These are phyloP conservation scores for Phaffomyces opuntiae DNA, from an alignment of 805 yeast genomes.

Conservation along the genomic window DNA sequence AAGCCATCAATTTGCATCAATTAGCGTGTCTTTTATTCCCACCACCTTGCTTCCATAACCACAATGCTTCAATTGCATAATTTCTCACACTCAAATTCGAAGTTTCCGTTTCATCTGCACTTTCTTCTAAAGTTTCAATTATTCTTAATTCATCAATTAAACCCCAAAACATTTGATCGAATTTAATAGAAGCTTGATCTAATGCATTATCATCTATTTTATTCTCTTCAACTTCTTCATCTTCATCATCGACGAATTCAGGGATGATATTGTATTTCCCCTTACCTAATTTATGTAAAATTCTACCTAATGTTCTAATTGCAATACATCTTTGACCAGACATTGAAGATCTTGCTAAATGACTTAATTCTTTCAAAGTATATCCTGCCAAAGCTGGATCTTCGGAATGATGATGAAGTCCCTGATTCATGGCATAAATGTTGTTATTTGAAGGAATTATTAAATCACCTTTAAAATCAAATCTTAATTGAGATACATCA, in stretches of 20 bases:
- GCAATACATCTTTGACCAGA: constrained; percentile 86
- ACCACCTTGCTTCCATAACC: constrained; percentile 69
- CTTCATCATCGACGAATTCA: constrained; percentile 29
- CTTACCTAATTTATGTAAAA: constrained; percentile 71
- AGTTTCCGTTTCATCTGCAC: constrained; percentile 59
- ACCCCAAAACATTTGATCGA: constrained; percentile 56
- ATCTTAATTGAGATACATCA: constrained; percentile 65
- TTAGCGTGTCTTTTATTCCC: constrained; percentile 28
- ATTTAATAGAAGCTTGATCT: constrained; percentile 24
- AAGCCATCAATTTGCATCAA: neutral
- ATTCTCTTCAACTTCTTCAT: constrained; percentile 12
- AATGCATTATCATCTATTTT: constrained; percentile 29
- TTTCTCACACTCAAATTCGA: constrained; percentile 66
- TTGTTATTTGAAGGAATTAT: constrained; percentile 49
- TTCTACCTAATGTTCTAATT: constrained; percentile 79
- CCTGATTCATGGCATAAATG: constrained; percentile 45
- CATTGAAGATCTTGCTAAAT: constrained; percentile 67
- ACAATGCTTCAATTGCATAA: constrained; percentile 83
- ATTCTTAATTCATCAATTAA: constrained; percentile 55
- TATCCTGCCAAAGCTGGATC: constrained; percentile 90
- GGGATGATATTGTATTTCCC: constrained; percentile 50
- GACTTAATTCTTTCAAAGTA: constrained; percentile 76
- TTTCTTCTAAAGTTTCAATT: constrained; percentile 57
- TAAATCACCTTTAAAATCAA: constrained; percentile 81
- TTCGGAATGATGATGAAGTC: constrained; percentile 88